These are phyloP conservation scores for Exobasidium cylindrosporum DNA, from an alignment of 1,284 basidiomycete genomes.

Conservation along the genomic window DNA sequence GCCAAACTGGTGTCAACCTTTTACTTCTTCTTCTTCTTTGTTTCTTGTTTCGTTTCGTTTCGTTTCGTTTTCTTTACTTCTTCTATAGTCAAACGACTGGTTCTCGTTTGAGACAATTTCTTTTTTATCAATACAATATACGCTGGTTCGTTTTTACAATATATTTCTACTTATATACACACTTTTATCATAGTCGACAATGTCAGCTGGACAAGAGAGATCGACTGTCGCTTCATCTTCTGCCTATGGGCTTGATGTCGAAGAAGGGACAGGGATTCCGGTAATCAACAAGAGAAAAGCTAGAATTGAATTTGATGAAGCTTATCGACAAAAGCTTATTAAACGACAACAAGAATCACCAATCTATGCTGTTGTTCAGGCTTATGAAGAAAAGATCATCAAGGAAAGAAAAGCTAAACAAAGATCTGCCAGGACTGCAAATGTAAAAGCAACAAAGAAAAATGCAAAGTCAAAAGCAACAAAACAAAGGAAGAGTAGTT, in stretches of 20 bases:
- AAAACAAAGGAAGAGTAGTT: not conserved
- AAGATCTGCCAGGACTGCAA: not conserved
- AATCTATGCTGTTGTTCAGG: not conserved
- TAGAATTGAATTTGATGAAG: not conserved
- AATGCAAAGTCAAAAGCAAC: not conserved
- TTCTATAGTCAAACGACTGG: slow-evolving; percentile 4
- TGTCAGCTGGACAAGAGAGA: not conserved
- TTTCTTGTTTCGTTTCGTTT: slow-evolving; percentile 25
- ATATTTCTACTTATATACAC: not conserved
- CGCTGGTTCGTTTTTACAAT: slow-evolving; percentile 9
- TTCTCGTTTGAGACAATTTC: slow-evolving; percentile 15
- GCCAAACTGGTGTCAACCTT: slow-evolving; percentile 13
- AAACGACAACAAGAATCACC: not conserved
- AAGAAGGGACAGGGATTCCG: not conserved
- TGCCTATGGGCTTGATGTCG: not conserved
- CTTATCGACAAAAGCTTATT: not conserved
- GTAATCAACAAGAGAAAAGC: not conserved
- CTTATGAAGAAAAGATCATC: not conserved
- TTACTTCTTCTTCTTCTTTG: slow-evolving; percentile 22
- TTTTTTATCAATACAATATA: slow-evolving; percentile 16
- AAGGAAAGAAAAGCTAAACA: not conserved
- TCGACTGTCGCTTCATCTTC: not conserved
- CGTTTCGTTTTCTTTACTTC: slow-evolving; percentile 19
- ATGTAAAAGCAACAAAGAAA: not conserved
- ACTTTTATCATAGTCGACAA: not conserved